These are phyloP conservation scores for Dictyostelium discoideum DNA, from an alignment of 78 protist species.

Conservation along the genomic window DNA sequence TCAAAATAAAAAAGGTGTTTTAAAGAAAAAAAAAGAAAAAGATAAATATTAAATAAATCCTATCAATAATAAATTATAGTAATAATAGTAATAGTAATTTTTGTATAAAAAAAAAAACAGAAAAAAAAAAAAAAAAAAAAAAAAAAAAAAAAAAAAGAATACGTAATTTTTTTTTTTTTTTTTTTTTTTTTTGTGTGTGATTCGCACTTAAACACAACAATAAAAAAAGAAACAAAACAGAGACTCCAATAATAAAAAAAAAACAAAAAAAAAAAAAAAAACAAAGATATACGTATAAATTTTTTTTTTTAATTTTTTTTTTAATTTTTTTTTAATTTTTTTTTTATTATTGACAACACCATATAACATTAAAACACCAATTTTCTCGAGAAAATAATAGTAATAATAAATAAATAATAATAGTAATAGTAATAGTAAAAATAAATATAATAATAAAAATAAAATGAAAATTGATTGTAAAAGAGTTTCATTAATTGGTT, in stretches of 20 bases:
- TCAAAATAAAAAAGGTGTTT: not conserved
- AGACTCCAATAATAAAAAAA: not conserved
- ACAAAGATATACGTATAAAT: not conserved
- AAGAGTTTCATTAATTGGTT: slow-evolving; percentile 20
- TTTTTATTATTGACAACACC: not conserved
- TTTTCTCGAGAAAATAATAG: no score
- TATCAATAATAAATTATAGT: no score
- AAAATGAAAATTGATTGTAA: slow-evolving; percentile 43
- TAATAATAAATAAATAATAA: no score
- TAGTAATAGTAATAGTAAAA: no score
- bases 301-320: not conserved
- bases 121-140: no score
- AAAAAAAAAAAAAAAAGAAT: no score
- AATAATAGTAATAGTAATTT: no score
- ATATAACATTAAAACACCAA: no score
- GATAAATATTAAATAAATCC: not conserved
- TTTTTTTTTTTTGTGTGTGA: not conserved
- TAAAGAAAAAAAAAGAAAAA: not conserved
- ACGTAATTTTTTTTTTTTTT: no score
- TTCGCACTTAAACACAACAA: not conserved
- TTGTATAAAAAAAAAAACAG: not conserved
- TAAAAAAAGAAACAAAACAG: not conserved
- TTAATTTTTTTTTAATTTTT: not conserved
- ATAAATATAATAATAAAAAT: not conserved
- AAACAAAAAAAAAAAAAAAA: not conserved